phyloP scores from a whole-genome alignment of 176 grass and related monocot genomes.

The maize (Zea mays) region DNA sequence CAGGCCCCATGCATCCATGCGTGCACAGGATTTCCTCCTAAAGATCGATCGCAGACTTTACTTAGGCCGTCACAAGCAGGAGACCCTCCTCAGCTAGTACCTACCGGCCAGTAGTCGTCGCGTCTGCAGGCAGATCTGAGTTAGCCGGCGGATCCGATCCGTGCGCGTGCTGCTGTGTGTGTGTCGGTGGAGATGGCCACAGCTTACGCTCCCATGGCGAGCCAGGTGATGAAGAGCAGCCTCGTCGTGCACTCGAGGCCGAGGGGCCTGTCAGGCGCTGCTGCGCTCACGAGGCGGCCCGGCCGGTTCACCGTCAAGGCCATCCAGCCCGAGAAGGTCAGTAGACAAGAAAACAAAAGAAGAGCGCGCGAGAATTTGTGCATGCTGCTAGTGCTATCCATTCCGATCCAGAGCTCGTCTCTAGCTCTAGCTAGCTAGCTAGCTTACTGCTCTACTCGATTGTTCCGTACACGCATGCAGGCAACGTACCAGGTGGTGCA shows the following conservation, averaged over 20 bases:
- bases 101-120: too few relatives aligned
- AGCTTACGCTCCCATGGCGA: constrained; percentile 79
- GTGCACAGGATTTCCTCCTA: constrained; percentile 5
- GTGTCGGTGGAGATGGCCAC: constrained; percentile 54
- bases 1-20: neutral
- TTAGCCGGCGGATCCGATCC: too few relatives aligned
- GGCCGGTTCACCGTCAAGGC: constrained; percentile 70
- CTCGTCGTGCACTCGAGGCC: constrained; percentile 42
- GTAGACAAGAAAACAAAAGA: too few relatives aligned
- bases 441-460: too few relatives aligned
- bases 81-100: too few relatives aligned
- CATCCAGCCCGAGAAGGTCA: constrained; percentile 75
- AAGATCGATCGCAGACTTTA: neutral
- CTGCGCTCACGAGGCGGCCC: constrained; percentile 40
- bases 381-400: too few relatives aligned
- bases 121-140: too few relatives aligned
- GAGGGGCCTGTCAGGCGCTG: constrained; percentile 55
- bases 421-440: too few relatives aligned
- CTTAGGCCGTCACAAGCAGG: too few relatives aligned
- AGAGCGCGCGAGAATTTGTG: too few relatives aligned
- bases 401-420: too few relatives aligned
- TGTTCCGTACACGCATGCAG: constrained; percentile 29
- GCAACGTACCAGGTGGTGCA: constrained; percentile 86
- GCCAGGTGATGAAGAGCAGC: constrained; percentile 72
- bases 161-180: too few relatives aligned